phyloP scores from a whole-genome alignment of 2,329 filamentous ascomycete species.

The Plenodomus biglobosus region DNA sequence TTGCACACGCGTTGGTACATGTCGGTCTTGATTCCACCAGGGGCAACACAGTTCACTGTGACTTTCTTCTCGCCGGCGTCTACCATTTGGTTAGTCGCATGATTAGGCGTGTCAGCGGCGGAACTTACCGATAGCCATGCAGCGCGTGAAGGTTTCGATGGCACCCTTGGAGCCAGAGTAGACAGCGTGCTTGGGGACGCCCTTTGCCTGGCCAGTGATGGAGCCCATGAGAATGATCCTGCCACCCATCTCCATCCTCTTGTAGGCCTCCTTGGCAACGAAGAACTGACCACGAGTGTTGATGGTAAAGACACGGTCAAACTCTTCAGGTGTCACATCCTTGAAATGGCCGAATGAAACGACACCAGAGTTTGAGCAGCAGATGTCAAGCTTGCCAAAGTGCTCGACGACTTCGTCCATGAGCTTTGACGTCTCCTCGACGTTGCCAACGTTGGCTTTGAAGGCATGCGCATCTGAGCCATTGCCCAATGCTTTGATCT shows the following conservation, averaged over 20 bases:
- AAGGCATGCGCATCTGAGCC: slow-evolving; percentile 65
- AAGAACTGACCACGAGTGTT: slow-evolving; percentile 67
- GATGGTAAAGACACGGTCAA: slow-evolving; percentile 61
- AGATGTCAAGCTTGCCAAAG: slow-evolving; percentile 70
- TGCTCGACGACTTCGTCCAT: slow-evolving; percentile 64
- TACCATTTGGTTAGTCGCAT: slow-evolving; percentile 20
- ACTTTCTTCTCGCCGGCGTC: slow-evolving; percentile 58
- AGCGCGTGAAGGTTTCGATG: slow-evolving; percentile 57
- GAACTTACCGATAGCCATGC: slow-evolving; percentile 54
- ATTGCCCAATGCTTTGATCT: slow-evolving; percentile 63
- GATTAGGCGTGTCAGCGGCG: too few relatives aligned
- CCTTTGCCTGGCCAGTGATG: slow-evolving; percentile 60
- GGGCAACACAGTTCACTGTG: slow-evolving; percentile 63
- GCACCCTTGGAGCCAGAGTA: slow-evolving; percentile 58
- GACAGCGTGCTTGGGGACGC: slow-evolving; percentile 57
- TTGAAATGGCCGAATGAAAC: slow-evolving; percentile 57
- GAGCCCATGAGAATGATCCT: slow-evolving; percentile 58
- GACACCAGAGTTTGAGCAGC: slow-evolving; percentile 68
- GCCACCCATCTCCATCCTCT: slow-evolving; percentile 54
- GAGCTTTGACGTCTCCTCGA: slow-evolving; percentile 62
- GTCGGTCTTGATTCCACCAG: slow-evolving; percentile 58
- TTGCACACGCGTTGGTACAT: slow-evolving; percentile 65
- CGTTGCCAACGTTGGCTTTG: slow-evolving; percentile 68
- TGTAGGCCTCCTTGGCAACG: slow-evolving; percentile 60
- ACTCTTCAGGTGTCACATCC: slow-evolving; percentile 58